Evolutionary conservation across 2,329 filamentous ascomycete genomes (phyloP), one percentile per base, ranked within the genome.

Genomic region (Epichloe coenophiala): DNA sequence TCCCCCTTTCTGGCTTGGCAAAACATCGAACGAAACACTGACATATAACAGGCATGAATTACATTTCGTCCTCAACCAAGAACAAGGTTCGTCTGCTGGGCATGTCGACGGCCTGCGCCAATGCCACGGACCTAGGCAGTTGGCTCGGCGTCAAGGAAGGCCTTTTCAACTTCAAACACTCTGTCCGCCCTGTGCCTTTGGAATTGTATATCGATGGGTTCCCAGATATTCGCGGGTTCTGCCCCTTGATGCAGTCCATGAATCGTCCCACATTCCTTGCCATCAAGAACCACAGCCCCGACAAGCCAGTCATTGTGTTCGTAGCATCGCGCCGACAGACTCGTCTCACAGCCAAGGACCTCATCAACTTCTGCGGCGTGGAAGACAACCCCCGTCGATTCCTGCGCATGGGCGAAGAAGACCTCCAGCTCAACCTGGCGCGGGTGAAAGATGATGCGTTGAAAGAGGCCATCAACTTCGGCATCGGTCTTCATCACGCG

Each of bases 171-270:
- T 98, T 98, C 69, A 80, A 89, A 31, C 93, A 98, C 63, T 97
- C 90, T 0, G 94, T 98, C 37, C 88, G 93, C 23, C 93, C 94
- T 2, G 94, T 98, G 9, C 93, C 94, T 0, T 69, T 98, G 39
- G 91, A 98, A 65, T 87, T 96, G 42, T 98, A 88, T 67, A 98
- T 98, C 57, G 93, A 98, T 64, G 94, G 93, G 0, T 98, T 98
- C 63, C 90, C 93, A 0, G 88, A 97, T 62, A 85, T 93, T 58
- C 80, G 91, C 53, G 93, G 93, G 0, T 98, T 98, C 71, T 97
- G 91, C 60, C 89, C 93, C 0, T 98, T 98, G 57, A 98, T 98
- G 93, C 91, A 97, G 68, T 95, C 89, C 0, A 98, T 98, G 93
- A 98, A 98, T 62, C 79, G 93, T 6, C 93, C 93, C 2, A 96